Percentiles rank a stretch among this genome's conserved stretches.
phyloP scores from a whole-genome alignment of 345 rosid species.

The Citrus cavaleriei region DNA sequence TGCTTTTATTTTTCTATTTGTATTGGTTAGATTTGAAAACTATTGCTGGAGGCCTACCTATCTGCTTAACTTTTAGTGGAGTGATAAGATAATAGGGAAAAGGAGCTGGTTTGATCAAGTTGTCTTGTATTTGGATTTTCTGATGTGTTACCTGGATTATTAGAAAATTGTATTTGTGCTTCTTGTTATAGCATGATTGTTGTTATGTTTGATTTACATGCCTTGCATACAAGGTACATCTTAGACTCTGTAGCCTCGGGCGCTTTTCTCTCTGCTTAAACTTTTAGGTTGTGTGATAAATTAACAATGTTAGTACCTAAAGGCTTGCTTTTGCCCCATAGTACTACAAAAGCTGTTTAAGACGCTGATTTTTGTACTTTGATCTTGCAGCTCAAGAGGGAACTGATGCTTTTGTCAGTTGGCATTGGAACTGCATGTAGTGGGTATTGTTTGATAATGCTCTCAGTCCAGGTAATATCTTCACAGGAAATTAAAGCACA shows the following conservation, averaged over 20 bases:
- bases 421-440: conserved; percentile 76
- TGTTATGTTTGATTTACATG: neutral
- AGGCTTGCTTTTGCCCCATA: neutral
- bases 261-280: neutral
- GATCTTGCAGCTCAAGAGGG: conserved; percentile 67
- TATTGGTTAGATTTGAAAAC: neutral
- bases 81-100: neutral
- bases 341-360: neutral
- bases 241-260: neutral
- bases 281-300: neutral
- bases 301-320: neutral
- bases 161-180: neutral
- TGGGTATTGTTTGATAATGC: conserved; percentile 69
- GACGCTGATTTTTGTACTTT: conserved; percentile 17
- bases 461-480: conserved; percentile 66
- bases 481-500: neutral
- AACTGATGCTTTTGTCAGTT: conserved; percentile 68
- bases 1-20: neutral
- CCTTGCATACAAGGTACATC: neutral
- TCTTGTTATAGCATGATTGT: neutral
- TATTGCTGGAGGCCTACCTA: neutral
- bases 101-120: neutral
- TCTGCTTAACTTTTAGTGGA: neutral
- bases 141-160: neutral
- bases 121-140: neutral